Percentiles rank a stretch among this genome's conserved stretches.
Conservation (phyloP, 148 eudicot genomes). For the Polygonum maritimum region DNA sequence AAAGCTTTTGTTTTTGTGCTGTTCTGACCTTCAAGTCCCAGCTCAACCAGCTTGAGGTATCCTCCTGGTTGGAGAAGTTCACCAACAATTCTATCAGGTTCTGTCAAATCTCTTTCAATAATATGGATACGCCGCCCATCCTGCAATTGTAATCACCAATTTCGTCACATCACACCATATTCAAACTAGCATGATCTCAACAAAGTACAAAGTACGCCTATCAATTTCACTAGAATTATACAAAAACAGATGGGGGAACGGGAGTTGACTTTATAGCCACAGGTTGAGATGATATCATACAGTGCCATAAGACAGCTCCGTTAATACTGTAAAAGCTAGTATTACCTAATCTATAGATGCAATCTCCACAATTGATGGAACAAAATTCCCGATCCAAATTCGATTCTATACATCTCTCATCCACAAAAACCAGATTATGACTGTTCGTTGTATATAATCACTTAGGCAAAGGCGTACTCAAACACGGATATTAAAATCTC, state of each 20-base stretch:
- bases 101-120: constrained; percentile 72
- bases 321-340: background rate
- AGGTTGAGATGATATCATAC: background rate
- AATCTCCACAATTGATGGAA: background rate
- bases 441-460: background rate
- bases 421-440: background rate
- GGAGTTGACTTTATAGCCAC: background rate
- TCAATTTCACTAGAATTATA: background rate
- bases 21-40: constrained; percentile 68
- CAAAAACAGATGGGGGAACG: background rate
- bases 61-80: constrained; percentile 89
- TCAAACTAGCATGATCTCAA: background rate
- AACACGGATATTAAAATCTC: background rate
- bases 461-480: background rate
- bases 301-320: background rate
- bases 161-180: background rate
- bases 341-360: background rate
- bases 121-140: constrained; percentile 76
- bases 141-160: constrained; percentile 20
- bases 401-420: background rate
- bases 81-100: constrained; percentile 83
- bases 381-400: background rate
- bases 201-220: background rate
- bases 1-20: background rate
- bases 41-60: constrained; percentile 61